These are phyloP conservation scores for Parathielavia appendiculata DNA, from an alignment of 495 filamentous ascomycete genomes.

Conservation along the genomic window DNA sequence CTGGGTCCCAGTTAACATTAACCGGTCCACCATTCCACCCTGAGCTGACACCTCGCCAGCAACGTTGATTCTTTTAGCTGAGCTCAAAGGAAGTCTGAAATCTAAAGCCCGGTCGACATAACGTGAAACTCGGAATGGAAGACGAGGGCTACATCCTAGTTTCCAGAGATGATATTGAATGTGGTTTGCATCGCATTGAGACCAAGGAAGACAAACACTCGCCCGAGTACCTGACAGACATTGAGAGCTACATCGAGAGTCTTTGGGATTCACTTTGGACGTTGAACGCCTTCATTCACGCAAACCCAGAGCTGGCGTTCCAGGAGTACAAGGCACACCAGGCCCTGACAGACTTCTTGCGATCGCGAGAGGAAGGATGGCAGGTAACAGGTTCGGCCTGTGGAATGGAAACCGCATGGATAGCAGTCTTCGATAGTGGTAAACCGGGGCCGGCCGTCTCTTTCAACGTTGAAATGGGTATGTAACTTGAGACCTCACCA, in stretches of 20 bases:
- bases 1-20: neutral
- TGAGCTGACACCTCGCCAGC: no score
- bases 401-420: slow-evolving; percentile 52
- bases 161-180: neutral
- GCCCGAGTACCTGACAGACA: slow-evolving; percentile 23
- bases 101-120: no score
- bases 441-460: slow-evolving; percentile 46
- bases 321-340: slow-evolving; percentile 55
- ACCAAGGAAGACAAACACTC: neutral
- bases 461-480: slow-evolving; percentile 57
- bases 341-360: slow-evolving; percentile 52
- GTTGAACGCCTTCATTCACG: slow-evolving; percentile 52
- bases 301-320: slow-evolving; percentile 56
- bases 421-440: slow-evolving; percentile 49
- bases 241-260: slow-evolving; percentile 36
- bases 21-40: no score
- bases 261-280: slow-evolving; percentile 37
- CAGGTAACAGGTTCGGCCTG: slow-evolving; percentile 52
- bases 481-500: slow-evolving; percentile 4
- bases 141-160: slow-evolving; percentile 17
- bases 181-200: neutral
- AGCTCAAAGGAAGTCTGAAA: no score
- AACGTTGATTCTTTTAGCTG: no score
- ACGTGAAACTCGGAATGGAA: no score
- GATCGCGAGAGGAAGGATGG: slow-evolving; percentile 44